phyloP scores from a whole-genome alignment of 2,329 filamentous ascomycete species.

The Colletotrichum sojae region DNA sequence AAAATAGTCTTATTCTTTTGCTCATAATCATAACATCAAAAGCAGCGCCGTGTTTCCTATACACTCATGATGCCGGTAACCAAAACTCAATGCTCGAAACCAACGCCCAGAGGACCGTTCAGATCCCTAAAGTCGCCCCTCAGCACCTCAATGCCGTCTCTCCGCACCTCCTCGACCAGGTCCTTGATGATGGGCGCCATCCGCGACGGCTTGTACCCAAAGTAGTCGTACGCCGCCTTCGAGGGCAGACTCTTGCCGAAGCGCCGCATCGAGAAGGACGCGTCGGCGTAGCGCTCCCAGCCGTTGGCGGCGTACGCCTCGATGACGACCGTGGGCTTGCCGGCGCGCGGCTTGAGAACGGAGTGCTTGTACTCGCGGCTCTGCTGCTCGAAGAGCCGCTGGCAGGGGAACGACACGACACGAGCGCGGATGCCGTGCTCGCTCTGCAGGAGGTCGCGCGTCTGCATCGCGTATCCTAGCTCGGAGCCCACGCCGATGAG shows the following conservation, averaged over 20 bases:
- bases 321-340: constrained; percentile 65
- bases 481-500: constrained; percentile 57
- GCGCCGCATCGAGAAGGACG: constrained; percentile 64
- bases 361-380: constrained; percentile 59
- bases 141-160: constrained; percentile 48
- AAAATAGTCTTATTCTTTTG: not conserved
- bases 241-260: constrained; percentile 71
- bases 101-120: constrained; percentile 41
- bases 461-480: constrained; percentile 50
- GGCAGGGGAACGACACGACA: constrained; percentile 61
- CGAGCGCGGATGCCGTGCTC: constrained; percentile 54
- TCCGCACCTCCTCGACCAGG: constrained; percentile 48
- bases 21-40: not conserved
- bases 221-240: constrained; percentile 65
- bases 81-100: constrained; percentile 32
- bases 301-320: constrained; percentile 71
- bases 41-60: not conserved
- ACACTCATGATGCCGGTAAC: not conserved
- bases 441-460: constrained; percentile 53
- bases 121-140: constrained; percentile 51
- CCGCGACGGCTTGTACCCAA: constrained; percentile 61
- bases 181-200: constrained; percentile 52
- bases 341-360: constrained; percentile 58
- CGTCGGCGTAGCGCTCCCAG: constrained; percentile 74
- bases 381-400: constrained; percentile 59